Evolutionary conservation across 345 rosid species (phyloP).

Genomic region (Linum tenue): DNA sequence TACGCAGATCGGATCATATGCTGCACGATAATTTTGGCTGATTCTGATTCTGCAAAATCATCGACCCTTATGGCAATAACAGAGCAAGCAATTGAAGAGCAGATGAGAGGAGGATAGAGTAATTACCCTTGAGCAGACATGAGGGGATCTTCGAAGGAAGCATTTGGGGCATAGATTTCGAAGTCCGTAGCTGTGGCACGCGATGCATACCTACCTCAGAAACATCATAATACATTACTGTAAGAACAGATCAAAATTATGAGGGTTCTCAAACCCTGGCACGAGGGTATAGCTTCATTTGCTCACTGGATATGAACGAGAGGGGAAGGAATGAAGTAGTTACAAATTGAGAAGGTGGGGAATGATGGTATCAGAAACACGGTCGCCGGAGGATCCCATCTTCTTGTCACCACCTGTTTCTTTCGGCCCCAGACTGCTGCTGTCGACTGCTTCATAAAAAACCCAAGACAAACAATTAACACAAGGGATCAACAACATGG

Average conservation of each 20-base stretch:
- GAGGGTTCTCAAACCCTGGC: too few species aligned
- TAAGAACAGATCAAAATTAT: neutral
- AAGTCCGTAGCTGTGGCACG: constrained; percentile 55
- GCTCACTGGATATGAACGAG: neutral
- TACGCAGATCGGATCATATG: neutral
- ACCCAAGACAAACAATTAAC: neutral
- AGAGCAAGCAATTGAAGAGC: too few species aligned
- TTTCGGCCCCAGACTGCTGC: constrained; percentile 7
- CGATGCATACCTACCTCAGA: constrained; percentile 49
- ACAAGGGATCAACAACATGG: neutral
- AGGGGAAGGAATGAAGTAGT: constrained; percentile 14
- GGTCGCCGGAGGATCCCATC: constrained; percentile 32
- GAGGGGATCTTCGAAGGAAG: constrained; percentile 93
- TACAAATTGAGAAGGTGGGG: constrained; percentile 78
- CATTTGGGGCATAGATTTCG: constrained; percentile 64
- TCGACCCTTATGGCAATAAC: too few species aligned
- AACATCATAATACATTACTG: constrained; percentile 9
- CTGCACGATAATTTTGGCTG: neutral
- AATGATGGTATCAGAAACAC: constrained; percentile 41
- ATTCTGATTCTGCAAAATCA: neutral
- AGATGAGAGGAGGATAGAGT: neutral
- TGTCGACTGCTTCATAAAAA: neutral
- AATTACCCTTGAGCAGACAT: constrained; percentile 80
- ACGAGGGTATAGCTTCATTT: too few species aligned
- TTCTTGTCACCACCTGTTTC: constrained; percentile 21